Evolutionary conservation across 257 asterid genomes (phyloP).

Genomic region (Asclepias syriaca): DNA sequence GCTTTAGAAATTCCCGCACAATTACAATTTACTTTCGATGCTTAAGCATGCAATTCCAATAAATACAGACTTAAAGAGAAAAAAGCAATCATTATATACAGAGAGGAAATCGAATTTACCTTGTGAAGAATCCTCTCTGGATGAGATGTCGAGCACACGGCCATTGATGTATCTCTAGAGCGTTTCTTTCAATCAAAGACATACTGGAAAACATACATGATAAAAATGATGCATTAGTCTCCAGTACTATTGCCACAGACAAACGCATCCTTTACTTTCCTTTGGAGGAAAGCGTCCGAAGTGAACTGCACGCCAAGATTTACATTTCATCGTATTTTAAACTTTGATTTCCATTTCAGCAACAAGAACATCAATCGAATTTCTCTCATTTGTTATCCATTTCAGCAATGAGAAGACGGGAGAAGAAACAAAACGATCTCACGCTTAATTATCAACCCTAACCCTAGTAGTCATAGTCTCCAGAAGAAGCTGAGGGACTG

Average conservation of each 20-base stretch:
- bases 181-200: constrained; percentile 1
- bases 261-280: background rate
- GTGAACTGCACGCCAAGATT: background rate
- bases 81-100: too few relatives aligned
- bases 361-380: background rate
- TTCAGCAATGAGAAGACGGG: background rate
- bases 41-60: background rate
- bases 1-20: too few relatives aligned
- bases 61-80: background rate
- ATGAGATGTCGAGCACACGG: background rate
- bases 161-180: background rate
- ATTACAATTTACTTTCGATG: background rate
- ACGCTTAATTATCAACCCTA: background rate
- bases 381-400: background rate
- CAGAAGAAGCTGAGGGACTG: background rate
- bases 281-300: background rate
- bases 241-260: background rate
- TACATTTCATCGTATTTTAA: background rate
- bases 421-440: too few relatives aligned
- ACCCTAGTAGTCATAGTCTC: background rate
- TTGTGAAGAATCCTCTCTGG: background rate
- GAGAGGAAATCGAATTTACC: background rate
- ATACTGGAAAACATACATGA: background rate
- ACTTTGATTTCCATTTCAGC: background rate
- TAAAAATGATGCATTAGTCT: background rate